phyloP scores from a whole-genome alignment of 2,329 filamentous ascomycete genomes.

The Volutella citrinella region DNA sequence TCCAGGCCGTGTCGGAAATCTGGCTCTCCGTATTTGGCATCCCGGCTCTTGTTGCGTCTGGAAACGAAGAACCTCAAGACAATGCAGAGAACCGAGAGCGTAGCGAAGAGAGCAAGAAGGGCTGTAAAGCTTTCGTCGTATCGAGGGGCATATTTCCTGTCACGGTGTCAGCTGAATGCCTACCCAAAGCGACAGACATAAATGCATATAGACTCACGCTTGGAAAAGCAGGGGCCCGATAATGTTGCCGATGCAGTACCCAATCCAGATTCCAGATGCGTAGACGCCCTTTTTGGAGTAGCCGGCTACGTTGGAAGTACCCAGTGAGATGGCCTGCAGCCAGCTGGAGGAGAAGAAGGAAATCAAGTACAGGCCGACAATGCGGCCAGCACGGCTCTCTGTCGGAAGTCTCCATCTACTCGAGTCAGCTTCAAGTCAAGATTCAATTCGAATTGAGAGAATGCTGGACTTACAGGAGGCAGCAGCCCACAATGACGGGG shows the following conservation, averaged over 20 bases:
- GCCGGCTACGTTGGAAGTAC: neutral
- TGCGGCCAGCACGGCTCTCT: neutral
- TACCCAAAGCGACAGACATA: no score
- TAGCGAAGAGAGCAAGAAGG: neutral
- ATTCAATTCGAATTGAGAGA: neutral
- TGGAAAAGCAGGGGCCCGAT: neutral
- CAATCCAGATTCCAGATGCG: neutral
- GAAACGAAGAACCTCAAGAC: neutral
- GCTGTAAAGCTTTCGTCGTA: neutral
- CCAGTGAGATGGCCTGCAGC: neutral
- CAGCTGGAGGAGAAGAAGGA: neutral
- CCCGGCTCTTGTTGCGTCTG: neutral
- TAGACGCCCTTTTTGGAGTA: neutral
- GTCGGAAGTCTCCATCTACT: neutral
- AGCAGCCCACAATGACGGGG: neutral
- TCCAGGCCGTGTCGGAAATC: neutral
- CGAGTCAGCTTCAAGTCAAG: no score
- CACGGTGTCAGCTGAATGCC: no score
- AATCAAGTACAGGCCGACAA: neutral
- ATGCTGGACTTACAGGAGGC: neutral
- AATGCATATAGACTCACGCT: neutral
- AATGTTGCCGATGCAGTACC: neutral
- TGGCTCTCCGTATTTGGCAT: neutral
- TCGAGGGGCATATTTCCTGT: neutral
- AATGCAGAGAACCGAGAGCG: neutral